Conservation (phyloP, 129 eudicot genomes). For the Flaveria brownii region DNA sequence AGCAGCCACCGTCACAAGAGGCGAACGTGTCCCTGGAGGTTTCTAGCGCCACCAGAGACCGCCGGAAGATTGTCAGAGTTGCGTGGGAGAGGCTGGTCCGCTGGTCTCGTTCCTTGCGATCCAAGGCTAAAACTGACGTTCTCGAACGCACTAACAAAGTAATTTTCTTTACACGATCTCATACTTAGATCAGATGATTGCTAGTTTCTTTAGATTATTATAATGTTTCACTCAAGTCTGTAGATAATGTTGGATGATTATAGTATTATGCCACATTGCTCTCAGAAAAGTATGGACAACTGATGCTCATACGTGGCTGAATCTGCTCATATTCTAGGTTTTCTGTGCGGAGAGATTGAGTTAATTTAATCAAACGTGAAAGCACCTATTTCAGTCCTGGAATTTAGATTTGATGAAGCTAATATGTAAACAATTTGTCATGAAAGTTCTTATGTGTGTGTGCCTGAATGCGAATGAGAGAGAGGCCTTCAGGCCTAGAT, state of each 20-base stretch:
- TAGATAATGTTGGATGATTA: background rate
- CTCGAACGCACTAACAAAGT: slow-evolving; percentile 93
- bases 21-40: slow-evolving; percentile 31
- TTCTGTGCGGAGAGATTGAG: background rate
- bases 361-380: background rate
- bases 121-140: slow-evolving; percentile 78
- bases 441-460: no score
- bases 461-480: no score
- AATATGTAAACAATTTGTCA: no score
- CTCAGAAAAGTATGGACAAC: background rate
- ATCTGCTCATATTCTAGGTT: slow-evolving; percentile 6
- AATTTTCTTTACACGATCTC: background rate
- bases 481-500: no score
- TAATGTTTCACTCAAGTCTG: background rate
- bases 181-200: background rate
- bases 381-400: slow-evolving; percentile 7
- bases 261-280: background rate
- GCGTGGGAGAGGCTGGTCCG: slow-evolving; percentile 99
- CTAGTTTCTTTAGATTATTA: background rate
- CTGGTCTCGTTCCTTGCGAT: slow-evolving; percentile 87
- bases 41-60: slow-evolving; percentile 51
- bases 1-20: background rate
- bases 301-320: slow-evolving; percentile 7
- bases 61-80: slow-evolving; percentile 65
- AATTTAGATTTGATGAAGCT: slow-evolving; percentile 2